phyloP scores from a whole-genome alignment of 2,329 filamentous ascomycete species.

The Beauveria australis region DNA sequence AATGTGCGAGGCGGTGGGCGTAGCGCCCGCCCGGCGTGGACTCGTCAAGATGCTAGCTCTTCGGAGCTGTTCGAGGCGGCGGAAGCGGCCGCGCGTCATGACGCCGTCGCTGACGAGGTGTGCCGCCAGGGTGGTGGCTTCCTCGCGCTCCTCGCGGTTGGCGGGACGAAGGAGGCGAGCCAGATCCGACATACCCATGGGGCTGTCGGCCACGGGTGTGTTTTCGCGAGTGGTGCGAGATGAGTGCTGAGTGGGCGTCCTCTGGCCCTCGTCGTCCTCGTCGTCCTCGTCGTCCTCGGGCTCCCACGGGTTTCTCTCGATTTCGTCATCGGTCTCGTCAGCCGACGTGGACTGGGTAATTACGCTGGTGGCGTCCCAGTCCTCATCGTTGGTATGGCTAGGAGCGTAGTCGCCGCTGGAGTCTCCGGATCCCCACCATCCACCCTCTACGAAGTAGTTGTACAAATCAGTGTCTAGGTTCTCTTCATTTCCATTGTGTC shows the following conservation, averaged over 20 bases:
- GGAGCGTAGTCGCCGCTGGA: conserved; percentile 70
- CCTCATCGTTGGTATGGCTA: conserved; percentile 37
- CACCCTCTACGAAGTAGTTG: conserved; percentile 73
- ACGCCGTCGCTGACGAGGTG: conserved; percentile 65
- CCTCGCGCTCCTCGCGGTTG: conserved; percentile 67
- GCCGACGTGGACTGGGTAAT: conserved; percentile 45
- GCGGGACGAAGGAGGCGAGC: conserved; percentile 75
- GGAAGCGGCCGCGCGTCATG: conserved; percentile 75
- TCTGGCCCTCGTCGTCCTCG: conserved; percentile 45
- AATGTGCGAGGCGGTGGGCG: conserved; percentile 11
- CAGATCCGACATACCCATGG: conserved; percentile 60
- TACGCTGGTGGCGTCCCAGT: conserved; percentile 72
- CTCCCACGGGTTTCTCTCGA: conserved; percentile 25
- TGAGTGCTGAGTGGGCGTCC: conserved; percentile 66
- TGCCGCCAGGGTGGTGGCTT: conserved; percentile 72
- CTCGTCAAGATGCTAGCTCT: conserved; percentile 52
- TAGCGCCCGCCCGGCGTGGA: conserved; percentile 17
- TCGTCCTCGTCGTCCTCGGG: conserved; percentile 29
- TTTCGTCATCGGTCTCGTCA: conserved; percentile 18
- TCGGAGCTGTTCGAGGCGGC: conserved; percentile 57
- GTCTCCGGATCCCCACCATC: conserved; percentile 78
- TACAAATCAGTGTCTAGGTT: conserved; percentile 70
- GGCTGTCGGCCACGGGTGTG: conserved; percentile 52
- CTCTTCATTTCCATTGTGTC: conserved; percentile 44
- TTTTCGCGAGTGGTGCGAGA: conserved; percentile 39